Evolutionary conservation across 352 stramenopile species (phyloP).

Genomic region (Globisporangium cederbergense): DNA sequence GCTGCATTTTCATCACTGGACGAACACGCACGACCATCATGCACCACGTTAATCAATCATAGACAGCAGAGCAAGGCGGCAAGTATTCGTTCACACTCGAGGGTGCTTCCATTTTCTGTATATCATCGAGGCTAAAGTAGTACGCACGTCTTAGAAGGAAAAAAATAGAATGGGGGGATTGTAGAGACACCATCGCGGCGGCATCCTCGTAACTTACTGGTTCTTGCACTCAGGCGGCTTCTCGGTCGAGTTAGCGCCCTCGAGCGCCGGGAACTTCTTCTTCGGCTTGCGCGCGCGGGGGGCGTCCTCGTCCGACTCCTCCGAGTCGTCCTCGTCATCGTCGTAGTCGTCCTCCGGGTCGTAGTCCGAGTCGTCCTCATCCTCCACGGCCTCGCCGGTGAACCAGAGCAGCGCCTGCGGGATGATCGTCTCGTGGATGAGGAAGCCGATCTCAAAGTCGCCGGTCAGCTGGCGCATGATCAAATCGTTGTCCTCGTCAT

Average conservation of each 20-base stretch:
- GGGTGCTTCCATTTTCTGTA: slow-evolving; percentile 6
- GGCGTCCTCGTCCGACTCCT: slow-evolving; percentile 53
- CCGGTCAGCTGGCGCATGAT: slow-evolving; percentile 83
- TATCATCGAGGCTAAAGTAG: slow-evolving; percentile 13
- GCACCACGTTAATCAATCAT: neutral
- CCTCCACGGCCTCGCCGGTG: slow-evolving; percentile 75
- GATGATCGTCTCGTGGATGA: slow-evolving; percentile 87
- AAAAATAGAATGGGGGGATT: slow-evolving; percentile 10
- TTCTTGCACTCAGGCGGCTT: slow-evolving; percentile 90
- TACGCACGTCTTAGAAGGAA: neutral
- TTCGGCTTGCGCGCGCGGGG: slow-evolving; percentile 43
- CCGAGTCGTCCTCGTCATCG: slow-evolving; percentile 61
- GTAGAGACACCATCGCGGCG: slow-evolving; percentile 2
- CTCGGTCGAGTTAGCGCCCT: slow-evolving; percentile 62
- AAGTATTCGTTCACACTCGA: neutral
- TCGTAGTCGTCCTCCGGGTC: slow-evolving; percentile 68
- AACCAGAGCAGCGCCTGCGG: slow-evolving; percentile 86
- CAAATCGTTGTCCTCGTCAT: slow-evolving; percentile 81
- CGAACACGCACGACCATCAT: neutral
- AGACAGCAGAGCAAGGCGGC: neutral
- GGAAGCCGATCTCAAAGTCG: slow-evolving; percentile 86
- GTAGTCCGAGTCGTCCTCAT: slow-evolving; percentile 74
- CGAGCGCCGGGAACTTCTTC: slow-evolving; percentile 78
- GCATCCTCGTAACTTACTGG: slow-evolving; percentile 51
- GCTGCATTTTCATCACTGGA: neutral